Conservation (phyloP, 345 rosid species). For the Boechera divaricarpa region DNA sequence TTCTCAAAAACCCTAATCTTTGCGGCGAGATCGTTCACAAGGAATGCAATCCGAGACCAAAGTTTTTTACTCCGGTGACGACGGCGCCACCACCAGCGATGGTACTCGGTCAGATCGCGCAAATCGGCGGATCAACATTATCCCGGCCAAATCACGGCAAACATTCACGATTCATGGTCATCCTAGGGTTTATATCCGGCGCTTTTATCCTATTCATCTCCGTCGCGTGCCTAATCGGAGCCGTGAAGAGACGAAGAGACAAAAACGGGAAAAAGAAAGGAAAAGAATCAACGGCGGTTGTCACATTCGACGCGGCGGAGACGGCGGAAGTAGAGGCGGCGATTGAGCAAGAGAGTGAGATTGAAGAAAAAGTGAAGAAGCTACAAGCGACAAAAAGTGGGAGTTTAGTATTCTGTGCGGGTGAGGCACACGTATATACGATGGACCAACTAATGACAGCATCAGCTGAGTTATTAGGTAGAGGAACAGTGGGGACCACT, state of each 20-base stretch:
- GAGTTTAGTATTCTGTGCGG: slow-evolving; percentile 78
- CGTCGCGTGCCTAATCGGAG: slow-evolving; percentile 58
- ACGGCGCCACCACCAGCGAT: slow-evolving; percentile 55
- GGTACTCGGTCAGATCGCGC: slow-evolving; percentile 56
- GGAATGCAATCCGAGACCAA: slow-evolving; percentile 67
- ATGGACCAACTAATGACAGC: slow-evolving; percentile 96
- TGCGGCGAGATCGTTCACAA: slow-evolving; percentile 91
- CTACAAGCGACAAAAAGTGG: slow-evolving; percentile 81
- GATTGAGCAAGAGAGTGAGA: slow-evolving; percentile 76
- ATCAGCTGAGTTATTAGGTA: slow-evolving; percentile 91
- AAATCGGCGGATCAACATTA: slow-evolving; percentile 53
- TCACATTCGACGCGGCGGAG: slow-evolving; percentile 48
- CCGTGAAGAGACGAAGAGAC: slow-evolving; percentile 56
- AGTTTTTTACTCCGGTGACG: slow-evolving; percentile 56
- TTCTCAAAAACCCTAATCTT: slow-evolving; percentile 67
- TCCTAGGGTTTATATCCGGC: slow-evolving; percentile 62
- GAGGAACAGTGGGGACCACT: slow-evolving; percentile 78
- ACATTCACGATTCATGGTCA: slow-evolving; percentile 51
- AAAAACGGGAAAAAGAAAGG: slow-evolving; percentile 15
- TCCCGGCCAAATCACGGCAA: slow-evolving; percentile 43
- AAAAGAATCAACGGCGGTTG: slow-evolving; percentile 41
- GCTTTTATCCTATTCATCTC: slow-evolving; percentile 57
- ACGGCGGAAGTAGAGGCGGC: slow-evolving; percentile 60
- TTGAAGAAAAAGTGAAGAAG: slow-evolving; percentile 83
- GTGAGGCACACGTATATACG: slow-evolving; percentile 78